Evolutionary conservation across 1,139 yeast genomes (phyloP).

Genomic region (Yamadazyma jaroonii): DNA sequence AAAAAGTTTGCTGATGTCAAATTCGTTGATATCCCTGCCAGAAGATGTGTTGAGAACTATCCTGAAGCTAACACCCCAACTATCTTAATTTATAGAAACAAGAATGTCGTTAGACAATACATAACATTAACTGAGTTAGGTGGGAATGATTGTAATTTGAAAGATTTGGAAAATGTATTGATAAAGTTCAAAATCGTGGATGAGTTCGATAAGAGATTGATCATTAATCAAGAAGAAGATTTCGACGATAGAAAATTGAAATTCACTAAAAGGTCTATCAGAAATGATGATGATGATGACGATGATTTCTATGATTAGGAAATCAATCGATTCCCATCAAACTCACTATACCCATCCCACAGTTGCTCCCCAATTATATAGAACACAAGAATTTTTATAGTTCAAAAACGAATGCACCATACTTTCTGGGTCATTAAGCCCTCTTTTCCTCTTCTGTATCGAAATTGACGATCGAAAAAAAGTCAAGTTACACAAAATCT

Average conservation of each 20-base stretch:
- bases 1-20: conserved; percentile 72
- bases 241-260: conserved; percentile 45
- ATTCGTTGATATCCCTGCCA: conserved; percentile 85
- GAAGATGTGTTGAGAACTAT: conserved; percentile 86
- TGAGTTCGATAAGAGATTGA: conserved; percentile 62
- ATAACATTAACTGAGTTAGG: conserved; percentile 80
- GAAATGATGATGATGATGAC: conserved; percentile 30
- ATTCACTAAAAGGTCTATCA: conserved; percentile 55
- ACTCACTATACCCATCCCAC: too few relatives aligned
- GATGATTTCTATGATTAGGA: conserved; percentile 41
- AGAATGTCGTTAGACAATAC: conserved; percentile 72
- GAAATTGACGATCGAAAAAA: too few relatives aligned
- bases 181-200: conserved; percentile 64
- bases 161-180: conserved; percentile 70
- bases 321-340: too few relatives aligned
- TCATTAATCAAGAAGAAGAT: conserved; percentile 57
- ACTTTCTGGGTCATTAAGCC: too few relatives aligned
- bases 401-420: too few relatives aligned
- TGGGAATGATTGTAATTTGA: conserved; percentile 68
- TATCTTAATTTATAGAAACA: conserved; percentile 71
- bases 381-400: too few relatives aligned
- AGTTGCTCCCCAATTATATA: too few relatives aligned
- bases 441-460: too few relatives aligned
- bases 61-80: conserved; percentile 93
- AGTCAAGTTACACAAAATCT: not conserved